A percentile compares a stretch with the other conserved stretches of the same genome.
These are phyloP conservation scores for Geotrichum citri-aurantii DNA, from an alignment of 1,139 yeast genomes.

Conservation along the genomic window DNA sequence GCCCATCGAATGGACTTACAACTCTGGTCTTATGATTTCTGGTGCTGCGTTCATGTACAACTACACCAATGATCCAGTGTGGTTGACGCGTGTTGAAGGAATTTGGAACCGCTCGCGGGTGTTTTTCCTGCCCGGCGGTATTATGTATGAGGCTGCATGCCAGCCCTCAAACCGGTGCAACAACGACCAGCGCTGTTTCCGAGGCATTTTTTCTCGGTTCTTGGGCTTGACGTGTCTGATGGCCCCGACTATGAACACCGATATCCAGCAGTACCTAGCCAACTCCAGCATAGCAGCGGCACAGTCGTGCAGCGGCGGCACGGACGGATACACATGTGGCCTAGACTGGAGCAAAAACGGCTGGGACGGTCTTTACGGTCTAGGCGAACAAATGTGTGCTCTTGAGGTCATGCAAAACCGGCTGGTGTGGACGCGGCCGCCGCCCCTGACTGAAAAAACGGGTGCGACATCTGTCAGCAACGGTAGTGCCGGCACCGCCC, in stretches of 20 bases:
- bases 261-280: constrained; percentile 48
- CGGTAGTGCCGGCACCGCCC: constrained; percentile 31
- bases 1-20: constrained; percentile 76
- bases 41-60: constrained; percentile 84
- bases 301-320: constrained; percentile 75
- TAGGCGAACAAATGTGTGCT: constrained; percentile 91
- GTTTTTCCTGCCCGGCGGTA: constrained; percentile 53
- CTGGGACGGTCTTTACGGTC: constrained; percentile 77
- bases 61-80: constrained; percentile 58
- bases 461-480: constrained; percentile 45
- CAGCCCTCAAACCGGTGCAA: constrained; percentile 63
- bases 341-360: constrained; percentile 61
- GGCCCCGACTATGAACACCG: constrained; percentile 56
- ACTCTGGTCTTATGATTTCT: constrained; percentile 70
- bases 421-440: constrained; percentile 37
- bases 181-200: constrained; percentile 86
- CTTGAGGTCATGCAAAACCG: constrained; percentile 65
- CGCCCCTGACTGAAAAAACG: constrained; percentile 40
- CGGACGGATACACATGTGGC: constrained; percentile 88
- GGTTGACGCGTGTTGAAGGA: constrained; percentile 51
- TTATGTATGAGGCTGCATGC: constrained; percentile 81
- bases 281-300: constrained; percentile 79
- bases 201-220: constrained; percentile 73
- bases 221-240: constrained; percentile 68
- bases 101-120: constrained; percentile 43